Base-by-base conservation (phyloP, 352 stramenopile species). In the Phytopythium kandeliae region DNA sequence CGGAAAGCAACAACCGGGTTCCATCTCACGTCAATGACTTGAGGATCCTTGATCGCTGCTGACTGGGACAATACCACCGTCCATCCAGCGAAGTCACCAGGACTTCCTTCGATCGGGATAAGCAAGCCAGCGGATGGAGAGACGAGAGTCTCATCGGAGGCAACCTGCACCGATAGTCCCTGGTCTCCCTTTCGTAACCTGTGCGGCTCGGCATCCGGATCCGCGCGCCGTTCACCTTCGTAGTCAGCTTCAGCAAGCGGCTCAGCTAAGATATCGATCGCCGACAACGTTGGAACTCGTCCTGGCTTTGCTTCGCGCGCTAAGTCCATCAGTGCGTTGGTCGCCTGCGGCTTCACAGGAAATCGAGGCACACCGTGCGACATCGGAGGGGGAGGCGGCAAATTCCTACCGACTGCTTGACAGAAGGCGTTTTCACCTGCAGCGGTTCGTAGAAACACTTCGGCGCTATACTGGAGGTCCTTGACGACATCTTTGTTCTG, bases 401-500 rank as follows among this genome's bases (percentile, higher is more conserved):
- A 41, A 46, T 72, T 63, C 60, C 75, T 69, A 2, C 82, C 81
- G 31, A 91, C 75, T 26, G 72, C 76, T 21, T 76, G 70, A 58
- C 74, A 91, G 53, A 90, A 95, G 9, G 82, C 83, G 48, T 33
- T 64, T 66, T 95, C 82, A 7, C 80, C 78, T 28, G 73, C 77
- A 31, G 68, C 54, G 4, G 76, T 93, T 31, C 80, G 67, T 15
- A 80, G 63, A 50, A 85, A 96, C 3, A 94, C 78, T 53, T 96
- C 85, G 2, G 83, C 84, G 41, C 84, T 90, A 58, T 92, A 96
- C 56, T 94, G 81, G 11, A 96, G 62, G 52, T 96, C 85, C 57
- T 96, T 96, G 48, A 96, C 65, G n/a, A 96, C 78, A 36, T 96
- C 85, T 55, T 94, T 93, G 66, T 94, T 96, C 45, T 94, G 82